These are phyloP conservation scores for Spirogloea muscicola DNA, from an alignment of 139 green algal species.

Conservation along the genomic window DNA sequence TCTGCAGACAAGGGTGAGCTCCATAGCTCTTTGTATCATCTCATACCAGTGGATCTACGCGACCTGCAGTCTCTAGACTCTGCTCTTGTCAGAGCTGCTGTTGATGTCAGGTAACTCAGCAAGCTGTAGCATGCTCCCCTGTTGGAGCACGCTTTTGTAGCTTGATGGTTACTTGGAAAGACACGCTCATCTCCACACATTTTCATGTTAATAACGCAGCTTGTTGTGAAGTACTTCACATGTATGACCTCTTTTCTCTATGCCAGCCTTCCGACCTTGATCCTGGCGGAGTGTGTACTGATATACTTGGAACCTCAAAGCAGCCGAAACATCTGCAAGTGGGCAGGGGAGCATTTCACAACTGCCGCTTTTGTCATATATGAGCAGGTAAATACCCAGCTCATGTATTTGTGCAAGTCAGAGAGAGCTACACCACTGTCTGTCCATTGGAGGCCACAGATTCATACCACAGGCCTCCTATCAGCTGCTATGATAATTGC, in stretches of 20 bases:
- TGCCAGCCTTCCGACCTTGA: slow-evolving; percentile 37
- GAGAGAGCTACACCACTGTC: no score
- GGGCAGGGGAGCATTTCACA: slow-evolving; percentile 15
- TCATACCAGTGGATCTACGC: no score
- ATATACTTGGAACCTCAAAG: slow-evolving; percentile 43
- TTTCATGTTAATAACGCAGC: slow-evolving; percentile 41
- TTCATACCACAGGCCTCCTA: no score
- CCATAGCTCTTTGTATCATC: no score
- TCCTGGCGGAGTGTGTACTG: slow-evolving; percentile 50
- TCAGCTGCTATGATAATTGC: no score
- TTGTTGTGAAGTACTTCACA: background rate
- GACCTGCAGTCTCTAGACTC: no score
- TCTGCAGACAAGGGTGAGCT: no score
- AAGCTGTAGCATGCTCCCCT: no score
- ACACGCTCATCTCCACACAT: slow-evolving; percentile 32
- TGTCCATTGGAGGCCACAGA: no score
- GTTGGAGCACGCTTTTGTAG: background rate
- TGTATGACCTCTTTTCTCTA: background rate
- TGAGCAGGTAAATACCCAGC: slow-evolving; percentile 32
- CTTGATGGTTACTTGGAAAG: background rate
- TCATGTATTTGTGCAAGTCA: slow-evolving; percentile 1
- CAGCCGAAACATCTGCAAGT: slow-evolving; percentile 19
- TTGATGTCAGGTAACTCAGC: no score
- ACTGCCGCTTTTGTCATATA: slow-evolving; percentile 45
- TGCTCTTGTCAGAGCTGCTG: no score